A percentile compares a stretch with the other conserved stretches of the same genome.
These are phyloP conservation scores for Corylus avellana DNA, from an alignment of 306 rosid species.

Conservation along the genomic window DNA sequence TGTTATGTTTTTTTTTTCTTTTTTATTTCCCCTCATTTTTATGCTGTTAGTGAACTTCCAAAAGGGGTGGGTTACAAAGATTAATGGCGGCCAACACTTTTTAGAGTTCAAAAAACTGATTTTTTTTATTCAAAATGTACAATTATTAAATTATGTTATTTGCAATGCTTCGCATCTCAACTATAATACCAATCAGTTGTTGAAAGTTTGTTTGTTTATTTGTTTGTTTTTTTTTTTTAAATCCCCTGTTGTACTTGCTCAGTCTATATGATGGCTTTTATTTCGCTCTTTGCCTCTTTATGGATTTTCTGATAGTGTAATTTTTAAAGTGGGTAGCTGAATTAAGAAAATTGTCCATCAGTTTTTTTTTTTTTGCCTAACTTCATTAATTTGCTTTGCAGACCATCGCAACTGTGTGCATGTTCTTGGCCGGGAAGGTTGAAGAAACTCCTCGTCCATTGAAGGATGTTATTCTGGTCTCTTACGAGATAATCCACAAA, in stretches of 20 bases:
- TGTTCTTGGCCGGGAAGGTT: slow-evolving; percentile 99
- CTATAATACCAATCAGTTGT: too few relatives aligned
- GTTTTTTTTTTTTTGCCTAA: slow-evolving; percentile 23
- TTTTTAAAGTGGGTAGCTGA: background rate
- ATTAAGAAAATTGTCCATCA: slow-evolving; percentile 1
- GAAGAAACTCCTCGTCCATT: slow-evolving; percentile 99
- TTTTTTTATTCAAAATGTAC: too few relatives aligned
- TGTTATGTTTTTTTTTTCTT: background rate
- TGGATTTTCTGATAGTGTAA: background rate
- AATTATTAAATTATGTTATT: too few relatives aligned
- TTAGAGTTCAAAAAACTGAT: too few relatives aligned
- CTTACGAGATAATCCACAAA: slow-evolving; percentile 88
- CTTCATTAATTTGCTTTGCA: slow-evolving; percentile 48
- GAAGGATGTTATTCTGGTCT: slow-evolving; percentile 89
- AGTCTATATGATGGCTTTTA: background rate
- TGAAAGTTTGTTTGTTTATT: too few relatives aligned
- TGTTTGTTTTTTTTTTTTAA: background rate
- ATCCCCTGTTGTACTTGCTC: background rate
- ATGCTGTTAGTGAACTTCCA: background rate
- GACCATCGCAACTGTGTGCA: slow-evolving; percentile 95
- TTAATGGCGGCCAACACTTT: too few relatives aligned
- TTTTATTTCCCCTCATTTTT: background rate
- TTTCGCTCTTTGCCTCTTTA: background rate
- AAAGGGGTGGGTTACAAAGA: background rate
- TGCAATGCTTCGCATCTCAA: too few relatives aligned